These are phyloP conservation scores for Lactarius indigo DNA, from an alignment of 768 basidiomycete species.

Conservation along the genomic window DNA sequence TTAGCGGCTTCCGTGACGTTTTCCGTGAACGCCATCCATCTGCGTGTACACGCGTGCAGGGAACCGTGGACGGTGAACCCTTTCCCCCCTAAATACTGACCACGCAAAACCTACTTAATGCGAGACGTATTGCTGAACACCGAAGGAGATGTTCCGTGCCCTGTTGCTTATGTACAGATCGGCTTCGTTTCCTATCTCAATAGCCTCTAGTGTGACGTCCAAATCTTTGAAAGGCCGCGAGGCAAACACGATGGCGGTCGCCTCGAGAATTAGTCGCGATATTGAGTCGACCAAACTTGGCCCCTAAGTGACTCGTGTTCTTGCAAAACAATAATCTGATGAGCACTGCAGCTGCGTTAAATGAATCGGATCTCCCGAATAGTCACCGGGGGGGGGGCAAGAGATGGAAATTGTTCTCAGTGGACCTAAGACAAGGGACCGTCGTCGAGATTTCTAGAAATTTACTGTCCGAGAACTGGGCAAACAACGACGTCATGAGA, in stretches of 20 bases:
- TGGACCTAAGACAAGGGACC: conserved; percentile 66
- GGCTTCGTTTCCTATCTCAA: conserved; percentile 62
- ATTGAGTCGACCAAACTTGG: conserved; percentile 52
- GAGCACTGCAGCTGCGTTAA: neutral
- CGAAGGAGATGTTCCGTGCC: conserved; percentile 39
- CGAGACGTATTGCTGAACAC: conserved; percentile 42
- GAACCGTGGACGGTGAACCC: neutral
- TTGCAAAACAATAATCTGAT: conserved; percentile 31
- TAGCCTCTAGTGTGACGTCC: conserved; percentile 49
- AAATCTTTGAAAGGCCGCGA: conserved; percentile 37
- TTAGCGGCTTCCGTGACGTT: conserved; percentile 42
- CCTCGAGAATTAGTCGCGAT: conserved; percentile 42
- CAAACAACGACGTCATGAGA: neutral
- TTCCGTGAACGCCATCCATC: conserved; percentile 52
- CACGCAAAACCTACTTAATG: conserved; percentile 38
- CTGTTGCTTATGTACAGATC: conserved; percentile 52
- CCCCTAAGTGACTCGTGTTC: conserved; percentile 61
- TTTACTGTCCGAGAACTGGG: conserved; percentile 42
- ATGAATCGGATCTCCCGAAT: neutral
- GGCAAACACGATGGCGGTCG: conserved; percentile 51
- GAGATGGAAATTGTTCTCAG: conserved; percentile 54
- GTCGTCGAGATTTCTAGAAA: conserved; percentile 49
- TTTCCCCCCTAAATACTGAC: neutral
- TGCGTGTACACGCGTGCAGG: conserved; percentile 28
- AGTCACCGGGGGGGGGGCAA: conserved; percentile 48